These are phyloP conservation scores for Microthyrium microscopicum DNA, from an alignment of 2,329 filamentous ascomycete species.

Conservation along the genomic window DNA sequence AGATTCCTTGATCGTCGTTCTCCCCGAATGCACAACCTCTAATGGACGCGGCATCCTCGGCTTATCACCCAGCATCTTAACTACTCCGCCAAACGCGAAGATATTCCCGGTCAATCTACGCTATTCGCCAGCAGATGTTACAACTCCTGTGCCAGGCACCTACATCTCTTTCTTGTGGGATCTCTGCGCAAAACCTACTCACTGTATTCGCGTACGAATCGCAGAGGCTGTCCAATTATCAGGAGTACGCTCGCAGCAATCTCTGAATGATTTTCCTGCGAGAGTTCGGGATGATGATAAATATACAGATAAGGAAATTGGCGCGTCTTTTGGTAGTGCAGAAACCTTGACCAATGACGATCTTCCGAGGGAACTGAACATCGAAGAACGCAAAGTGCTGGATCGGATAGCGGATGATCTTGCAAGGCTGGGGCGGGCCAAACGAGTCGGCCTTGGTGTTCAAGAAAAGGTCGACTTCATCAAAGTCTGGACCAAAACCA, in stretches of 20 bases:
- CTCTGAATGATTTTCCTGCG: conserved; percentile 15
- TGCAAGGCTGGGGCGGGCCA: conserved; percentile 73
- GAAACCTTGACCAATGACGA: conserved; percentile 15
- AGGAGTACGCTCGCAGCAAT: no score
- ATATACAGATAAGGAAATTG: conserved; percentile 26
- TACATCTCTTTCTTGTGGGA: conserved; percentile 70
- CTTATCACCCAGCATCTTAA: conserved; percentile 60
- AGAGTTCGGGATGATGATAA: conserved; percentile 22
- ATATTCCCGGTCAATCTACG: conserved; percentile 85
- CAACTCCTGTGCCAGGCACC: conserved; percentile 67
- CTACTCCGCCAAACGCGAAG: conserved; percentile 47
- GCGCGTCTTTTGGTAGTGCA: conserved; percentile 13
- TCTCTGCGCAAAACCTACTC: conserved; percentile 66
- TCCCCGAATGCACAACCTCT: conserved; percentile 86
- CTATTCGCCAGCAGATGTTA: conserved; percentile 78
- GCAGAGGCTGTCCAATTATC: conserved; percentile 56
- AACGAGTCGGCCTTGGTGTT: conserved; percentile 71
- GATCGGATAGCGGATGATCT: conserved; percentile 72
- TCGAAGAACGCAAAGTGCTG: conserved; percentile 52
- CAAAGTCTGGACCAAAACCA: conserved; percentile 41
- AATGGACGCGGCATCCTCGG: conserved; percentile 84
- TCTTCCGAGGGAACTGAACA: conserved; percentile 17
- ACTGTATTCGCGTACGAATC: conserved; percentile 80
- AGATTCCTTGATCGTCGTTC: conserved; percentile 62
- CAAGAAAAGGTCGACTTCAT: conserved; percentile 73